Base-by-base conservation (phyloP, 805 yeast genomes). In the Candida qinlingensis region DNA sequence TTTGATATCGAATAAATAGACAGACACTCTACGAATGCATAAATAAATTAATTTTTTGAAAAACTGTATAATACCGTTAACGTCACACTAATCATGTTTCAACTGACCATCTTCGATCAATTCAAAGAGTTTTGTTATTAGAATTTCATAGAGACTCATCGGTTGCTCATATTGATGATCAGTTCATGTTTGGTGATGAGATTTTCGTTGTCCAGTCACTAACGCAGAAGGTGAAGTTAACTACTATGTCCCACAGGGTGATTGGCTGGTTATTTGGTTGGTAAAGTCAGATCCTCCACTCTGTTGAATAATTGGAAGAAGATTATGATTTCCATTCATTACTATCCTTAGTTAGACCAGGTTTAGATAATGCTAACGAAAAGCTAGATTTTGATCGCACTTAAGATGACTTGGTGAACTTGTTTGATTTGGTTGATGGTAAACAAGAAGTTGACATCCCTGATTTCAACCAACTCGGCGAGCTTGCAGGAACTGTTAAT, bases 191-290 rank as follows among this genome's bases (percentile, higher is more conserved):
- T 33, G 60, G 60, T 48, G 60, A 54, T 45, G 48, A 40, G 35
- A 41, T 56, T 42, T 47, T 54, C 5, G 60, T 56, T 37, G 60
- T 57, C 60, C 60, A 37, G 39, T 56, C 10, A 27, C 44, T 36
- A 46, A 51, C 33, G 43, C 44, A 31, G 57, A 54, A 33, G 49
- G 50, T 44, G 51, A 46, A n/a, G 51, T 56, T 10, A 52, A 53
- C 11, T 56, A 54, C 43, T 56, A 56, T 44, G 36, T 54, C 19
- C 60, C 60, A 46, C 48, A 48, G 44, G 60, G 60, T 36, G 48
- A 53, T 13, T 56, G 56, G 58, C 54, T 34, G 60, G 60, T 13
- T 56, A 54, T 42, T 37, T 56, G 46, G 60, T 54, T 36, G 58
- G 60, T 28, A 37, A 45, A 27, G 37, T 49, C 27, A 56, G 60